A percentile compares a stretch with the other conserved stretches of the same genome.
These are phyloP conservation scores for Aegilops longissima DNA, from an alignment of 176 grass and related monocot species.

Conservation along the genomic window DNA sequence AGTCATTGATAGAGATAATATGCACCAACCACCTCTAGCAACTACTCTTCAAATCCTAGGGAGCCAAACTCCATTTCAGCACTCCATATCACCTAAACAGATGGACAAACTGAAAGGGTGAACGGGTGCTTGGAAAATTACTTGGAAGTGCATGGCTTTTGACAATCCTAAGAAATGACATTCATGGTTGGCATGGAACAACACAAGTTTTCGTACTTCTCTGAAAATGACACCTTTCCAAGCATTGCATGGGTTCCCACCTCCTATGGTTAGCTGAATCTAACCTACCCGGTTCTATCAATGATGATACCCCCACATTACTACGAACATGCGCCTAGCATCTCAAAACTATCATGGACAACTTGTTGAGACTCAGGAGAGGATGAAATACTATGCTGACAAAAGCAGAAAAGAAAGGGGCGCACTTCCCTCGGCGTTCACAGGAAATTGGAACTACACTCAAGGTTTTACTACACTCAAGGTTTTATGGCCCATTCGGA, in stretches of 20 bases:
- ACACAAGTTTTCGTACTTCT: neutral
- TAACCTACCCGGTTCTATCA: neutral
- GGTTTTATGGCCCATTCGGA: too few relatives aligned
- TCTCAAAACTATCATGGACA: neutral
- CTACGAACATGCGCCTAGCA: neutral
- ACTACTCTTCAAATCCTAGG: too few relatives aligned
- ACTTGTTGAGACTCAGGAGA: too few relatives aligned
- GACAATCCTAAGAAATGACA: neutral
- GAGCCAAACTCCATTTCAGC: neutral
- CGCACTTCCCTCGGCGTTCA: too few relatives aligned
- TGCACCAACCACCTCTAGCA: too few relatives aligned
- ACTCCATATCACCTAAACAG: neutral
- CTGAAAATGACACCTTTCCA: neutral
- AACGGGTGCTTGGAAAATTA: neutral
- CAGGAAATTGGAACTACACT: too few relatives aligned
- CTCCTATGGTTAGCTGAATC: neutral
- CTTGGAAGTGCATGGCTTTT: neutral
- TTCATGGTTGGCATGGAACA: neutral
- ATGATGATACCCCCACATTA: neutral
- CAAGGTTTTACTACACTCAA: too few relatives aligned
- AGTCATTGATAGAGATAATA: too few relatives aligned
- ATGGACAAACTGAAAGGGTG: neutral
- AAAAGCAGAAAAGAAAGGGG: too few relatives aligned
- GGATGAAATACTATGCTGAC: too few relatives aligned
- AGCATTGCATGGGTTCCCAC: neutral